phyloP scores from a whole-genome alignment of 345 rosid species.

The Hirschfeldia incana region DNA sequence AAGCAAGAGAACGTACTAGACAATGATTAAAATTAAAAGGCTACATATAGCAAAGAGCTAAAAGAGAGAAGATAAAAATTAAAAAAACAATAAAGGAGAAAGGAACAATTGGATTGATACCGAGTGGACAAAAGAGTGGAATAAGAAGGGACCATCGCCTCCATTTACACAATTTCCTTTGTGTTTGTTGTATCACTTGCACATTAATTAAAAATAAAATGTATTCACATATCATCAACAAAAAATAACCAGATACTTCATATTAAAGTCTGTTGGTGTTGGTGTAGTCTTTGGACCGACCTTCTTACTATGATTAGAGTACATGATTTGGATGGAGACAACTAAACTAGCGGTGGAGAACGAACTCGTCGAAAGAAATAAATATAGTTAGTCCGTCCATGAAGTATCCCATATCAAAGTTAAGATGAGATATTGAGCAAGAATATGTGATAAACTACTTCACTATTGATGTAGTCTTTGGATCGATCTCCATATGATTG shows the following conservation, averaged over 20 bases:
- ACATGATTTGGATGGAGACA: not conserved
- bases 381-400: not conserved
- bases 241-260: not conserved
- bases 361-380: not conserved
- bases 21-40: not conserved
- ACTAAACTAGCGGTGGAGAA: not conserved
- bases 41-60: constrained; percentile 3
- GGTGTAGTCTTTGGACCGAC: not conserved
- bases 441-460: not conserved
- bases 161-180: constrained; percentile 21
- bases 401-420: not conserved
- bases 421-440: not conserved
- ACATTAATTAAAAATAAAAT: not conserved
- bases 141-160: constrained; percentile 33
- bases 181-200: constrained; percentile 23
- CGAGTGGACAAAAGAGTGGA: constrained; percentile 26
- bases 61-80: not conserved
- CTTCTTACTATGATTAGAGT: not conserved
- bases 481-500: not conserved
- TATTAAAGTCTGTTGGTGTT: not conserved
- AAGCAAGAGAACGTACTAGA: not conserved
- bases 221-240: not conserved
- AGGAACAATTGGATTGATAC: constrained; percentile 34
- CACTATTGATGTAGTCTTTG: not conserved
- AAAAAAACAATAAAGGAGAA: not conserved